Percentiles rank a stretch among this genome's conserved stretches.
Evolutionary conservation across 306 rosid genomes (phyloP).

Genomic region (Erythrophleum fordii): DNA sequence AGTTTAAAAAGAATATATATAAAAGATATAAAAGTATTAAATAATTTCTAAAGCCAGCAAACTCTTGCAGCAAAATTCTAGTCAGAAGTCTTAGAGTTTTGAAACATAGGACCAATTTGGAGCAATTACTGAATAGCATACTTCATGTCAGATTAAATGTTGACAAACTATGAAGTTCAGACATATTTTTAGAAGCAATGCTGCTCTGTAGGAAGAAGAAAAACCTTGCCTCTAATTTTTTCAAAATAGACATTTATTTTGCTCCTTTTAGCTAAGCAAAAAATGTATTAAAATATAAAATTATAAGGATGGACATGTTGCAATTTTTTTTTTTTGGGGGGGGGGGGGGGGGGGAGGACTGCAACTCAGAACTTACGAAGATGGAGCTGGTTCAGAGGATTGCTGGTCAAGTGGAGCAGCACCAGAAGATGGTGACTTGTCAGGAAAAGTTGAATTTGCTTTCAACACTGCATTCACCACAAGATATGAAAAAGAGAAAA

Average conservation of each 20-base stretch:
- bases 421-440: constrained; percentile 59
- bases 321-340: not conserved
- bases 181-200: constrained; percentile 5
- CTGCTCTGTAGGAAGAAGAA: not conserved
- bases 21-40: not conserved
- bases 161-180: not conserved
- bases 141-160: not conserved
- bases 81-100: not conserved
- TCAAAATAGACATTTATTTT: not conserved
- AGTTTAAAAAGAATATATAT: not conserved
- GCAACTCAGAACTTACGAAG: constrained; percentile 57
- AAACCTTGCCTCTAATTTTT: not conserved
- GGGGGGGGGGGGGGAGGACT: not conserved
- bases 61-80: not conserved
- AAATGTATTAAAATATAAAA: not conserved
- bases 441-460: constrained; percentile 62
- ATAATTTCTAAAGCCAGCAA: not conserved
- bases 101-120: not conserved
- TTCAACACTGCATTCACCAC: constrained; percentile 60
- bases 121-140: not conserved
- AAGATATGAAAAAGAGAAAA: constrained; percentile 1
- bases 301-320: constrained; percentile 13
- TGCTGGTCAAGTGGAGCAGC: constrained; percentile 62
- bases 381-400: constrained; percentile 60
- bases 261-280: not conserved